Evolutionary conservation across 345 rosid genomes (phyloP).

Genomic region (Populus pruinosa): DNA sequence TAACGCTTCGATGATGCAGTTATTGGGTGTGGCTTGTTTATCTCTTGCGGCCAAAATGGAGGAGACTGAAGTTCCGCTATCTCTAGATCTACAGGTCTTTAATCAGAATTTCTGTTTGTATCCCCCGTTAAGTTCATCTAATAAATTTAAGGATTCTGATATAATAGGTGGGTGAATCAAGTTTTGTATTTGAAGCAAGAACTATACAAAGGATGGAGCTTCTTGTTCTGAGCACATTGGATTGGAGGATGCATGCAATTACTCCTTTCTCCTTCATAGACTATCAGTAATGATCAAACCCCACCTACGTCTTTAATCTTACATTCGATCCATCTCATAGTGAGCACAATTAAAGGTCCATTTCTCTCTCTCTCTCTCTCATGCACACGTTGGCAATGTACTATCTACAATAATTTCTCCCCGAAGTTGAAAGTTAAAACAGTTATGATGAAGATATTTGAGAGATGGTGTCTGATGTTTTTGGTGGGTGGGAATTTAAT

Average conservation of each 20-base stretch:
- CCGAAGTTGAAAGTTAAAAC: constrained; percentile 13
- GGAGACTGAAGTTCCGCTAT: constrained; percentile 59
- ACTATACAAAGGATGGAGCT: constrained; percentile 76
- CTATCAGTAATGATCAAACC: constrained; percentile 41
- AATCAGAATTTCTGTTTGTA: not conserved
- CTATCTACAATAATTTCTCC: constrained; percentile 14
- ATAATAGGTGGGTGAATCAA: constrained; percentile 49
- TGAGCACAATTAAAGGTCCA: constrained; percentile 48
- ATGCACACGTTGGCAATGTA: constrained; percentile 6
- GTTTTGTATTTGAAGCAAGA: constrained; percentile 59
- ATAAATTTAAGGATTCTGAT: not conserved
- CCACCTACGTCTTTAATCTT: constrained; percentile 29
- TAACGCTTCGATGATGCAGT: constrained; percentile 60
- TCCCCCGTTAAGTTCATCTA: not conserved
- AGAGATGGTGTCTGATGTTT: constrained; percentile 24
- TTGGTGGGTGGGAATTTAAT: constrained; percentile 44
- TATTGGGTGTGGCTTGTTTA: constrained; percentile 69
- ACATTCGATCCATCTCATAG: constrained; percentile 48
- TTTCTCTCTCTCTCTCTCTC: not conserved
- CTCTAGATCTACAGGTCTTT: constrained; percentile 64
- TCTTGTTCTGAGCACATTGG: constrained; percentile 58
- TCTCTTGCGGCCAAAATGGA: constrained; percentile 79
- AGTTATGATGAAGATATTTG: constrained; percentile 22
- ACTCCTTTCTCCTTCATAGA: constrained; percentile 68
- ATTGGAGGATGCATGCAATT: constrained; percentile 74